Evolutionary conservation across 2,329 filamentous ascomycete genomes (phyloP), one percentile per base, ranked within the genome.

Genomic region (Trichoderma oligosporum): DNA sequence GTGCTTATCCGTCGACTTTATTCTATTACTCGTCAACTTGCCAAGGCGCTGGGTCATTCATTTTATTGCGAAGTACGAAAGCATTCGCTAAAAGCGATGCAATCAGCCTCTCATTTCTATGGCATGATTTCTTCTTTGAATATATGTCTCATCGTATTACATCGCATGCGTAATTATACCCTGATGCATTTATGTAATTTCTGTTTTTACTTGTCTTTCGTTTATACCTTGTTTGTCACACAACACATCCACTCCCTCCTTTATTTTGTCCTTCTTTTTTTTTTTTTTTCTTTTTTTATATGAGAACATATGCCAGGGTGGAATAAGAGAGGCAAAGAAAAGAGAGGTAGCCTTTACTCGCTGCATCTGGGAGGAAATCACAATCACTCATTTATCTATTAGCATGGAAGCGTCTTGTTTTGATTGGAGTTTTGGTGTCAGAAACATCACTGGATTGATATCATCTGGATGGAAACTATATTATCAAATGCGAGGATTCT

Each of bases 161-260:
- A 44, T 2, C 42, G 38, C 29, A 54, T 45, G 46, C 49, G 54
- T 47, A 16, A 36, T 18, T 57, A 57, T 54, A 54, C 55, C 58
- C 56, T 31, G 41, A 38, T 27, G 41, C 39, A 56, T 39, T n/a
- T 48, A 36, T 47, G 31, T 56, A 47, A 39, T 38, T n/a, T n/a
- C 25, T 35, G 7, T 35, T 18, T n/a, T 53, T 42, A 22, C 36
- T 53, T 44, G 25, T 33, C 38, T 11, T 42, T 44, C 25, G 33
- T 42, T 41, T 35, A 31, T 18, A 39, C n/a, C 3, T 20, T 39
- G 16, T 53, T 53, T 25, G n/a, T n/a, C n/a, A n/a, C n/a, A n/a
- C n/a, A n/a, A n/a, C n/a, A n/a, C n/a, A n/a, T n/a, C n/a, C n/a
- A n/a, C n/a, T n/a, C n/a, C n/a, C n/a, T n/a, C n/a, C n/a, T n/a